Conservation (phyloP, 306 rosid genomes). For the Inga laurina region DNA sequence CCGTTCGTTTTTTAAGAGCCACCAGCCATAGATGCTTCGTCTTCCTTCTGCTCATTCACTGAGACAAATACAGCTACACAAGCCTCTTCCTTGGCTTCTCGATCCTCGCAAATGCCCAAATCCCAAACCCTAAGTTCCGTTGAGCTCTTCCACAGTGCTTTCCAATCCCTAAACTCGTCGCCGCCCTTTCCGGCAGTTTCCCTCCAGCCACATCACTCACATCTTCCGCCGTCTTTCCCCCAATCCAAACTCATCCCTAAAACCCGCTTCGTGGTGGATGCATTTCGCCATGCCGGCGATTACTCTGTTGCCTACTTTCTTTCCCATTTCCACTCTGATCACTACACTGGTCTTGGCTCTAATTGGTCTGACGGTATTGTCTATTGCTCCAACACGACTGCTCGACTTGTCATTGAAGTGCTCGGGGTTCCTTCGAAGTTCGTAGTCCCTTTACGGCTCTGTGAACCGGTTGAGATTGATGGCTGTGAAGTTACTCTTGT, state of each 20-base stretch:
- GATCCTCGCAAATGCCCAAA: not conserved
- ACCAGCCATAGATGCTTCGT: not conserved
- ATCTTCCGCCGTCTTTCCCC: slow-evolving; percentile 54
- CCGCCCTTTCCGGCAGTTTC: not conserved
- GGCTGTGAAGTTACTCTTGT: slow-evolving; percentile 56
- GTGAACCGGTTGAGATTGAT: slow-evolving; percentile 49
- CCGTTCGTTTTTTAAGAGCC: not conserved
- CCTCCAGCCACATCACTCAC: not conserved
- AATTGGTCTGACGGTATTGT: slow-evolving; percentile 74
- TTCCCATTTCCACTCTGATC: slow-evolving; percentile 94
- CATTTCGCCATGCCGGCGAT: slow-evolving; percentile 65
- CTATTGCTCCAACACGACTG: slow-evolving; percentile 68
- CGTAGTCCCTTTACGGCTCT: slow-evolving; percentile 54
- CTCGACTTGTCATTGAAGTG: slow-evolving; percentile 53
- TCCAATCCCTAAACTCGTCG: slow-evolving; percentile 26
- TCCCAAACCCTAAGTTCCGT: slow-evolving; percentile 56
- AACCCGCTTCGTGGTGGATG: slow-evolving; percentile 82
- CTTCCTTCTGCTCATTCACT: not conserved
- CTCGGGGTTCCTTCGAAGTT: slow-evolving; percentile 54
- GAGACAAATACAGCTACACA: not conserved
- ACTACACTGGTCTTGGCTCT: slow-evolving; percentile 73
- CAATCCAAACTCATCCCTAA: slow-evolving; percentile 76
- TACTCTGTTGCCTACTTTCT: slow-evolving; percentile 79
- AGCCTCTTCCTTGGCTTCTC: slow-evolving; percentile 41
- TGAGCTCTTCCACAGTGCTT: slow-evolving; percentile 55